Evolutionary conservation across 805 yeast genomes (phyloP).

Genomic region (Schizosaccharomyces octosporus): DNA sequence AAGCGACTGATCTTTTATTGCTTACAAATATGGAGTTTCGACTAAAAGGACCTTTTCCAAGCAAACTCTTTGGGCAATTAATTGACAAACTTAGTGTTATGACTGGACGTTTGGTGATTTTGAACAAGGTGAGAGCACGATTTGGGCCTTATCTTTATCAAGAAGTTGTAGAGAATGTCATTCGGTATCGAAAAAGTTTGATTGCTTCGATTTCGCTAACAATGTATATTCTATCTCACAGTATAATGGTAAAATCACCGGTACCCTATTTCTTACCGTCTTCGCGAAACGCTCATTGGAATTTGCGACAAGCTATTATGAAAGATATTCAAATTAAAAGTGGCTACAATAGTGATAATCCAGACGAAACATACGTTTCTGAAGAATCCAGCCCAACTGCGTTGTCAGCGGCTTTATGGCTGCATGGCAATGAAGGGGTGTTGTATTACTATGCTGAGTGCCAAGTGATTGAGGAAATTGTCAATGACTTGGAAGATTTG

Average conservation of each 20-base stretch:
- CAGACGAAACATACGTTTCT: background rate
- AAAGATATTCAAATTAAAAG: background rate
- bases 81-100: background rate
- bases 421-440: background rate
- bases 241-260: background rate
- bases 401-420: background rate
- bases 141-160: background rate
- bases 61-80: background rate
- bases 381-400: background rate
- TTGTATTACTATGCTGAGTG: background rate
- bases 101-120: background rate
- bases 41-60: constrained; percentile 1
- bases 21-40: background rate
- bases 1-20: background rate
- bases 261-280: background rate
- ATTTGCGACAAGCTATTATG: background rate
- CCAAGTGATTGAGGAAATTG: background rate
- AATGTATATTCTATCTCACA: background rate
- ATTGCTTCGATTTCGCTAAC: background rate
- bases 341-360: no score
- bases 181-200: background rate
- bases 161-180: background rate
- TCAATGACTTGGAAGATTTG: background rate
- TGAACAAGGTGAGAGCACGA: background rate
- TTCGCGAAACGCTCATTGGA: background rate